Evolutionary conservation across 352 stramenopile species (phyloP).

Genomic region (Globisporangium splendens): DNA sequence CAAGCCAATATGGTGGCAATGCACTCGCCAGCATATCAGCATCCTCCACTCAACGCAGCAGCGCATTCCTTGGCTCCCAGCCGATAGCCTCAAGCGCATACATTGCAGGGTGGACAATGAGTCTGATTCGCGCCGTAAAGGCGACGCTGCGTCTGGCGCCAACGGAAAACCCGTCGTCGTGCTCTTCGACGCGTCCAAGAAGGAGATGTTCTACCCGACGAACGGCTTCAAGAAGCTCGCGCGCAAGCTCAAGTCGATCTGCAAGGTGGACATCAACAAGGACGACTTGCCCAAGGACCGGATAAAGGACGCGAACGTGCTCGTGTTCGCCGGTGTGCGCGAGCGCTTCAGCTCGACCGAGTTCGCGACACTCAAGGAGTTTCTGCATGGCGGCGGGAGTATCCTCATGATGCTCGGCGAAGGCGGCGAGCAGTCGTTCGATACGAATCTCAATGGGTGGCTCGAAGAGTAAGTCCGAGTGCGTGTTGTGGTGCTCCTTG

Average conservation of each 20-base stretch:
- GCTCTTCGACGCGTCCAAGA: conserved; percentile 93
- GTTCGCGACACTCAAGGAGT: conserved; percentile 88
- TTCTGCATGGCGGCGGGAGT: conserved; percentile 84
- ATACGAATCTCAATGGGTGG: conserved; percentile 95
- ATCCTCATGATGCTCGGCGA: conserved; percentile 91
- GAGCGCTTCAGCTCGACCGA: conserved; percentile 88
- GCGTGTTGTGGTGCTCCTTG: neutral
- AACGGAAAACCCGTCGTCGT: conserved; percentile 26
- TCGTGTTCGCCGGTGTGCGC: conserved; percentile 89
- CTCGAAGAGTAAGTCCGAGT: conserved; percentile 79
- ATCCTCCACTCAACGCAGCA: neutral
- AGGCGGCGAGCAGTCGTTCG: conserved; percentile 85
- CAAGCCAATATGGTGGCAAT: neutral
- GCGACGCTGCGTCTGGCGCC: neutral
- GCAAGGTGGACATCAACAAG: conserved; percentile 94
- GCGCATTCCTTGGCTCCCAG: neutral
- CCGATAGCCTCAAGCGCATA: neutral
- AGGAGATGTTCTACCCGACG: conserved; percentile 90
- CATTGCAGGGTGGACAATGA: conserved; percentile 17
- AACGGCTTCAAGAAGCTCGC: conserved; percentile 93
- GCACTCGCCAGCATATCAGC: neutral
- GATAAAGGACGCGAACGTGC: conserved; percentile 82
- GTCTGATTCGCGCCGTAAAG: neutral
- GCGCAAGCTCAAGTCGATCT: conserved; percentile 82
- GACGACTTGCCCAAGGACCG: conserved; percentile 87